These are phyloP conservation scores for Alternaria hordeiaustralica DNA, from an alignment of 2,329 filamentous ascomycete species.

Conservation along the genomic window DNA sequence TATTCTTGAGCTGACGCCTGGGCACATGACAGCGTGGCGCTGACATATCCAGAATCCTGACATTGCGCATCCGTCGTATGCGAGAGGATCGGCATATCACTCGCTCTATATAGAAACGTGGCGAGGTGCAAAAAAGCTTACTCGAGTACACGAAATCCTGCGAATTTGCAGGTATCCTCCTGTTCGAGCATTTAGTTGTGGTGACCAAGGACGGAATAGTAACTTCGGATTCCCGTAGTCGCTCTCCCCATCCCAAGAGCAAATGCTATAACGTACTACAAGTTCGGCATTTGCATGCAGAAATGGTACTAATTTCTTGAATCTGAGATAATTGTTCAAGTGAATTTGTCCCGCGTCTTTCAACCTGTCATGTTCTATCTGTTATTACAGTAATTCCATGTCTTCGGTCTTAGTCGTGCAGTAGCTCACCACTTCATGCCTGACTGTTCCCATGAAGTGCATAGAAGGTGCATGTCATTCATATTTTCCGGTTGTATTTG, in stretches of 20 bases:
- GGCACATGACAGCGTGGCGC: conserved; percentile 35
- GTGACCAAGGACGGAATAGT: background rate
- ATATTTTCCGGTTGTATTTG: background rate
- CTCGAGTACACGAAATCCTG: background rate
- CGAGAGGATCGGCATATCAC: background rate
- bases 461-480: background rate
- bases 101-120: background rate
- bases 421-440: background rate
- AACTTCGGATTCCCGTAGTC: background rate
- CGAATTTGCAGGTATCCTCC: rapidly evolving
- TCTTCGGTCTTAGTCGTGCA: background rate
- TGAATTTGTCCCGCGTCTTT: too few species aligned
- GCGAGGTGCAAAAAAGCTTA: background rate
- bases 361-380: background rate
- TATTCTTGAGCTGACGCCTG: conserved; percentile 28
- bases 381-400: background rate
- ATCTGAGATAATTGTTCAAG: too few species aligned
- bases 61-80: conserved; percentile 10
- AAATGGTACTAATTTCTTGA: too few species aligned
- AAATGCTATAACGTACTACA: background rate
- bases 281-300: background rate
- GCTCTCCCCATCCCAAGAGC: background rate
- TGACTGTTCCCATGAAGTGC: background rate
- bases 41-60: conserved; percentile 27
- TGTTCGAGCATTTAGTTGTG: background rate